Conservation (phyloP, 1,284 basidiomycete genomes). For the Athelia sp. region DNA sequence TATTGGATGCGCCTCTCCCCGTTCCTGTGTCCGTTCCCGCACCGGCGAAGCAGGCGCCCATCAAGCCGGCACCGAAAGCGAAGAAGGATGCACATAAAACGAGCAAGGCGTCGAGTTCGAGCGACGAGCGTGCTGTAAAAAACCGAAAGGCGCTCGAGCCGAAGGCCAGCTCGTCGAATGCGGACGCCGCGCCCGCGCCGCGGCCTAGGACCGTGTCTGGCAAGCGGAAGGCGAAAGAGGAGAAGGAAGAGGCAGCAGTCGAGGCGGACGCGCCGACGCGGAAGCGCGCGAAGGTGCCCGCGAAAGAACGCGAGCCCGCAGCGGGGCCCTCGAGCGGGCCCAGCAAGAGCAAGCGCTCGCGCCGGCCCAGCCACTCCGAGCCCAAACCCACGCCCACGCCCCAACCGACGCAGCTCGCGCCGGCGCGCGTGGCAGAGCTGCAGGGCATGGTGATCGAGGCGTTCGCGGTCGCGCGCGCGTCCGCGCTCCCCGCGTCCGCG, state of each 20-base stretch:
- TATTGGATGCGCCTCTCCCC: too few relatives aligned
- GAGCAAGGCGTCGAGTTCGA: too few relatives aligned
- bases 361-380: neutral
- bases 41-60: too few relatives aligned
- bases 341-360: too few relatives aligned
- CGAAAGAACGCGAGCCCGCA: neutral
- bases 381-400: neutral
- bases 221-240: neutral
- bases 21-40: too few relatives aligned
- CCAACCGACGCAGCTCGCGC: neutral
- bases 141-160: too few relatives aligned
- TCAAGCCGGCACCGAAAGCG: too few relatives aligned
- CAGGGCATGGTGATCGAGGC: slow-evolving; percentile 66
- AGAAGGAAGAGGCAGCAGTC: neutral
- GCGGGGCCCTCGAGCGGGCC: too few relatives aligned
- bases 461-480: slow-evolving; percentile 68
- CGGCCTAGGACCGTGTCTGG: neutral
- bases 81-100: too few relatives aligned
- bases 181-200: neutral
- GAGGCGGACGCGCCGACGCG: neutral
- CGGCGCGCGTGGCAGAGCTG: slow-evolving; percentile 27
- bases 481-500: slow-evolving; percentile 53
- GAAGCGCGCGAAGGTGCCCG: neutral
- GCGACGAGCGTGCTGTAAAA: too few relatives aligned
- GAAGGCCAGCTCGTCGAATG: too few relatives aligned